phyloP scores from a whole-genome alignment of 1,139 yeast genomes.

The Candida buenavistaensis region DNA sequence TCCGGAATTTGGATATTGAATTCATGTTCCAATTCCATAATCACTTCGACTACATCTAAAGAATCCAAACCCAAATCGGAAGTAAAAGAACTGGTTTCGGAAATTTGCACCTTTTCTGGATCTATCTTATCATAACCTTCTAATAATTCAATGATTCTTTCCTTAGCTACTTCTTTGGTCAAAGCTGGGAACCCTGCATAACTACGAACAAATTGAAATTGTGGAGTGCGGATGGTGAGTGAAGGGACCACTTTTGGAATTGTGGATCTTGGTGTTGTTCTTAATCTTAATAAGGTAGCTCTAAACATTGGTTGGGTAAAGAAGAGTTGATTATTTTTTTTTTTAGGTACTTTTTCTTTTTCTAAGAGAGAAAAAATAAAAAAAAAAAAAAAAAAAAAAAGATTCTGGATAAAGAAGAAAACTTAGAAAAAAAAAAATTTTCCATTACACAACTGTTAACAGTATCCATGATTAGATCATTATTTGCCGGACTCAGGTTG shows the following conservation, averaged over 20 bases:
- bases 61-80: constrained; percentile 85
- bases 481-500: constrained; percentile 9
- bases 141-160: constrained; percentile 74
- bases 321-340: too few relatives aligned
- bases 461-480: constrained; percentile 15
- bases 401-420: neutral
- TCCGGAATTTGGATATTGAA: constrained; percentile 81
- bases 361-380: constrained; percentile 1
- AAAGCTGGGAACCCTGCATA: constrained; percentile 68
- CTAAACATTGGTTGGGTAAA: constrained; percentile 32
- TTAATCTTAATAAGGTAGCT: constrained; percentile 27
- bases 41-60: constrained; percentile 83
- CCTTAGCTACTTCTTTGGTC: constrained; percentile 69
- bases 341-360: constrained; percentile 5
- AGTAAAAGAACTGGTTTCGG: constrained; percentile 60
- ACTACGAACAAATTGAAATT: constrained; percentile 30
- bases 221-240: neutral
- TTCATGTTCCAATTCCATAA: constrained; percentile 87
- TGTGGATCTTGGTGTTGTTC: constrained; percentile 19
- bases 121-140: constrained; percentile 77
- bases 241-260: constrained; percentile 5
- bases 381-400: constrained; percentile 2
- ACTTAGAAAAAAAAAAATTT: constrained; percentile 3
- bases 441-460: too few relatives aligned
- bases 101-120: constrained; percentile 43